These are phyloP conservation scores for Umbelopsis vinacea DNA, from an alignment of 192 early-diverging fungal genomes.

Conservation along the genomic window DNA sequence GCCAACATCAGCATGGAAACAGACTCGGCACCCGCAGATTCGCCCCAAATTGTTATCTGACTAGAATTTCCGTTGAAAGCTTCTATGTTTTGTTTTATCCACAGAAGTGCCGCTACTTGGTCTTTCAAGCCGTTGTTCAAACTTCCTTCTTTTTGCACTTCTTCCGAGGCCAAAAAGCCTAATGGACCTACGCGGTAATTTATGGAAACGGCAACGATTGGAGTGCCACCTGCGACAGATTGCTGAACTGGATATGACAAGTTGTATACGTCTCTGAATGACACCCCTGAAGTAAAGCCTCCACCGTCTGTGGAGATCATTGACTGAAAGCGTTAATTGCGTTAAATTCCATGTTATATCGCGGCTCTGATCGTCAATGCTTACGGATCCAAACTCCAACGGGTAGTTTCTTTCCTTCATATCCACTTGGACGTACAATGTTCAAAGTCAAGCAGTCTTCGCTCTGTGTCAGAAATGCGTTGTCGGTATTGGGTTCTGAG, in stretches of 20 bases:
- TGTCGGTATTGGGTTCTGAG: conserved; percentile 30
- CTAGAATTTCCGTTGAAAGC: conserved; percentile 65
- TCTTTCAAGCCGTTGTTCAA: conserved; percentile 16
- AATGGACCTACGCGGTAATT: conserved; percentile 65
- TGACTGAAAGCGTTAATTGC: conserved; percentile 23
- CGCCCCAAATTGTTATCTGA: conserved; percentile 60
- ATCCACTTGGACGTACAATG: conserved; percentile 49
- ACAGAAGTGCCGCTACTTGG: conserved; percentile 49
- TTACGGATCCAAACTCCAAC: conserved; percentile 57
- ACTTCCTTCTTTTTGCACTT: conserved; percentile 9
- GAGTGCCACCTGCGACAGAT: conserved; percentile 16
- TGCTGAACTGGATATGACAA: conserved; percentile 19
- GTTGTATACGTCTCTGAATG: conserved; percentile 6
- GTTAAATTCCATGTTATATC: too few species aligned
- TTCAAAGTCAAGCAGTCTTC: conserved; percentile 64
- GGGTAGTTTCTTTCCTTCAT: conserved; percentile 42
- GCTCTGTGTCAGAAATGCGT: conserved; percentile 20
- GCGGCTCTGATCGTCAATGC: not conserved
- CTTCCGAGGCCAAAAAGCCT: conserved; percentile 40
- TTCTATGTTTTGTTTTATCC: conserved; percentile 67
- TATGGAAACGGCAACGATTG: conserved; percentile 50
- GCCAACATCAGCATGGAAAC: not conserved
- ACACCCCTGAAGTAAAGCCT: not conserved
- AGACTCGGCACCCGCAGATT: conserved; percentile 54
- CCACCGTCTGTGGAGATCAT: not conserved